Percentiles rank a stretch among this genome's conserved stretches.
phyloP scores from a whole-genome alignment of 1,139 yeast genomes.

The Diutina scorzettiae region DNA sequence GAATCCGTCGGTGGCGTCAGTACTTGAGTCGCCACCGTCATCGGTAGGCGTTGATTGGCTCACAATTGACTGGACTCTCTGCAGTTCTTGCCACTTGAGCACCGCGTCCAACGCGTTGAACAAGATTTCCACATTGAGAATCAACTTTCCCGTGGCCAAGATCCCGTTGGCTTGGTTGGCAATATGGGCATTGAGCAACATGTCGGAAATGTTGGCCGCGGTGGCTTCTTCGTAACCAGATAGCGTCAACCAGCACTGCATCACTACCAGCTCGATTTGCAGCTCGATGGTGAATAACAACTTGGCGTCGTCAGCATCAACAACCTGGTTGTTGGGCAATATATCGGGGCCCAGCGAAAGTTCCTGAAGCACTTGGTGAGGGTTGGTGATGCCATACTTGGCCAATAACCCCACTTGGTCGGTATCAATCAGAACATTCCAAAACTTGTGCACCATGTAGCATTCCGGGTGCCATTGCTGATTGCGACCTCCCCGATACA shows the following conservation, averaged over 20 bases:
- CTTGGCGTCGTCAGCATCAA: conserved; percentile 23
- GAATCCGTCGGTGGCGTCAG: conserved; percentile 12
- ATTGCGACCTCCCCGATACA: conserved; percentile 82
- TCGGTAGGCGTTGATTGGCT: not conserved
- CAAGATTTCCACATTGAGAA: conserved; percentile 62
- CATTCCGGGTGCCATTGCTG: conserved; percentile 99
- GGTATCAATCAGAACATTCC: conserved; percentile 80
- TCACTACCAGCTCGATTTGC: conserved; percentile 54
- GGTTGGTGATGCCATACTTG: conserved; percentile 1
- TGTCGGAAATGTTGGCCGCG: conserved; percentile 83
- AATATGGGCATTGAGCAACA: conserved; percentile 77
- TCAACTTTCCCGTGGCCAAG: conserved; percentile 59
- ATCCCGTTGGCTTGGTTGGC: conserved; percentile 66
- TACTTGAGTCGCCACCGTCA: conserved; percentile 7
- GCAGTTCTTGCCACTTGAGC: conserved; percentile 6
- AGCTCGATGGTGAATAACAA: conserved; percentile 49
- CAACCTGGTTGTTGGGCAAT: not conserved
- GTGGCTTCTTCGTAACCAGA: conserved; percentile 90
- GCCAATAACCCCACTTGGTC: conserved; percentile 37
- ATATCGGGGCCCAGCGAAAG: not conserved
- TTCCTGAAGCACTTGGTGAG: not conserved
- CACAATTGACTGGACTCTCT: not conserved
- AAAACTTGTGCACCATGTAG: conserved; percentile 92
- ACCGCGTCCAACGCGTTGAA: conserved; percentile 65
- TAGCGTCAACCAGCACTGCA: conserved; percentile 78